These are phyloP conservation scores for Thymus quinquecostatus DNA, from an alignment of 257 asterid species.

Conservation along the genomic window DNA sequence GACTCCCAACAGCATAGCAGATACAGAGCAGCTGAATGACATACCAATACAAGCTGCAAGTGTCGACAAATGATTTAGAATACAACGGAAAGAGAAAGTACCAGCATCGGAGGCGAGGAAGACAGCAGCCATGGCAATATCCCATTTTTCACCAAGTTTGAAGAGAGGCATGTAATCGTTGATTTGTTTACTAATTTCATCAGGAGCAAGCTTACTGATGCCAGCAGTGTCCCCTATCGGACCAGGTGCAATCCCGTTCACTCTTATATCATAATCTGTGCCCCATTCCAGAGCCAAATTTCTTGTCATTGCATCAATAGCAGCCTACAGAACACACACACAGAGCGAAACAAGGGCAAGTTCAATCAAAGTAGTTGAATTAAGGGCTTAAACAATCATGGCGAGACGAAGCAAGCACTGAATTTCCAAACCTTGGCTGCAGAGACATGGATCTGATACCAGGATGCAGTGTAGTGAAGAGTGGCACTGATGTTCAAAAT, in stretches of 20 bases:
- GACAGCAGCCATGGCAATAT: slow-evolving; percentile 89
- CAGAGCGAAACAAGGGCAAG: neutral
- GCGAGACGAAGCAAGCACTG: neutral
- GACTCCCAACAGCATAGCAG: too few relatives aligned
- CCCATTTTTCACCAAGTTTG: slow-evolving; percentile 89
- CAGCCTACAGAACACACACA: slow-evolving; percentile 58
- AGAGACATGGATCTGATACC: slow-evolving; percentile 93
- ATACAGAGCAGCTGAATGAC: neutral
- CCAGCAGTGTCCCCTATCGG: slow-evolving; percentile 85
- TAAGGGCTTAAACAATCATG: slow-evolving; percentile 4
- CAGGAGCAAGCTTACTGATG: slow-evolving; percentile 68
- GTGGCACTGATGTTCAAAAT: slow-evolving; percentile 90
- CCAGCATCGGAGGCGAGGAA: slow-evolving; percentile 90
- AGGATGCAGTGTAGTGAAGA: slow-evolving; percentile 82
- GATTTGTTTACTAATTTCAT: slow-evolving; percentile 51
- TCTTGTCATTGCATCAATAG: slow-evolving; percentile 80
- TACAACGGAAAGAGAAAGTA: slow-evolving; percentile 22
- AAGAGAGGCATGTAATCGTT: slow-evolving; percentile 57
- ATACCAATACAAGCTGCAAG: slow-evolving; percentile 2
- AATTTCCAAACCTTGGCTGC: slow-evolving; percentile 80
- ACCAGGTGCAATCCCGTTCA: slow-evolving; percentile 91
- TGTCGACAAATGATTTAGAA: neutral
- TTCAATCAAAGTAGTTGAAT: slow-evolving; percentile 5
- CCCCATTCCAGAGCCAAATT: slow-evolving; percentile 95
- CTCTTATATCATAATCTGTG: slow-evolving; percentile 76